These are phyloP conservation scores for Xenosphaeropsis pyriputrescens DNA, from an alignment of 2,329 filamentous ascomycete species.

Conservation along the genomic window DNA sequence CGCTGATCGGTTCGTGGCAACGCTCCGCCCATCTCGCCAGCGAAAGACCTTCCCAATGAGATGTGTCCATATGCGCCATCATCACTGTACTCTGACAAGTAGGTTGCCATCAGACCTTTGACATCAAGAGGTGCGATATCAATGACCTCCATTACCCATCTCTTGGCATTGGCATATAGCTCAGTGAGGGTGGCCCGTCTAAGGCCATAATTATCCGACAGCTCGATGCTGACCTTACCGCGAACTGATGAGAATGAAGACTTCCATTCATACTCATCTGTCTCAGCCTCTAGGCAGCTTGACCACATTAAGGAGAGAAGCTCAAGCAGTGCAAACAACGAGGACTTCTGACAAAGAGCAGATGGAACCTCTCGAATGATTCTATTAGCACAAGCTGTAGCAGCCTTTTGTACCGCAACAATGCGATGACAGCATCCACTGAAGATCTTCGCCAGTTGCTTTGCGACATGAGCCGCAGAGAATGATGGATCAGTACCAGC, in stretches of 20 bases:
- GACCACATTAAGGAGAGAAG: conserved; percentile 89
- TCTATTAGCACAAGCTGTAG: conserved; percentile 67
- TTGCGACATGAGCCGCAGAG: conserved; percentile 81
- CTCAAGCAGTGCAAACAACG: conserved; percentile 85
- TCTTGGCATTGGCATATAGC: conserved; percentile 61
- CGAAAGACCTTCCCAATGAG: conserved; percentile 85
- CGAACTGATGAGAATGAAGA: conserved; percentile 66
- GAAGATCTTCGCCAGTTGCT: conserved; percentile 75
- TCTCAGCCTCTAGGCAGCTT: conserved; percentile 86
- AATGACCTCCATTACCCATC: conserved; percentile 70
- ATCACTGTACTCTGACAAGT: conserved; percentile 88
- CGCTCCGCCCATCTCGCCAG: conserved; percentile 76
- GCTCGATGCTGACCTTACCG: conserved; percentile 67
- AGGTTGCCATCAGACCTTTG: conserved; percentile 90
- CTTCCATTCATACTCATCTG: conserved; percentile 81
- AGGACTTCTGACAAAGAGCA: conserved; percentile 75
- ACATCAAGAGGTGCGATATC: conserved; percentile 82
- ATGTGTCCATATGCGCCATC: conserved; percentile 84
- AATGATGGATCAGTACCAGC: conserved; percentile 60
- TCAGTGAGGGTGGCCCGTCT: conserved; percentile 65
- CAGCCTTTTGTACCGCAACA: conserved; percentile 77
- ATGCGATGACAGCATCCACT: conserved; percentile 89
- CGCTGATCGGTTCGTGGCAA: conserved; percentile 80
- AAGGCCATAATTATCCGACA: conserved; percentile 87
- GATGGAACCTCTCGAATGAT: conserved; percentile 80